phyloP scores from a whole-genome alignment of 2,329 filamentous ascomycete genomes.

The Cladophialophora exuberans region DNA sequence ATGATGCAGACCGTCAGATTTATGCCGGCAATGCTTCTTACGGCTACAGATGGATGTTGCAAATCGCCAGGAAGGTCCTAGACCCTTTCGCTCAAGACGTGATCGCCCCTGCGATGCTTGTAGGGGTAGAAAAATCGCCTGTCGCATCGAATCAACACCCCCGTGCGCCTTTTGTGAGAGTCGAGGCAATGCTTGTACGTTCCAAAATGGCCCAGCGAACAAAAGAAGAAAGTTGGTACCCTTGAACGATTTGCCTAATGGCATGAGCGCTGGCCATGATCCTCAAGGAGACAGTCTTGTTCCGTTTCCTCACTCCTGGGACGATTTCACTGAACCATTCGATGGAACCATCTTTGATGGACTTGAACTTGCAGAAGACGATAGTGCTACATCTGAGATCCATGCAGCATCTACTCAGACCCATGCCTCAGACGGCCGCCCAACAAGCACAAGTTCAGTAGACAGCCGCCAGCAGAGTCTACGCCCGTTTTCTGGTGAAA shows the following conservation, averaged over 20 bases:
- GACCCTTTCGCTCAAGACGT: conserved; percentile 22
- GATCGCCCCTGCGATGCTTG: conserved; percentile 22
- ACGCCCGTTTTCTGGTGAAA: not conserved
- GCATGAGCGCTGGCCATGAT: too few species aligned
- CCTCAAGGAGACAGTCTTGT: not conserved
- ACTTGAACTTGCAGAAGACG: conserved; percentile 15
- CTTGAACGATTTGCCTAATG: not conserved
- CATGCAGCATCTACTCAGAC: not conserved
- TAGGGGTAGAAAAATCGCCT: conserved; percentile 16
- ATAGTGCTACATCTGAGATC: conserved; percentile 2
- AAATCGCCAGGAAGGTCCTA: conserved; percentile 20
- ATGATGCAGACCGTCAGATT: not conserved
- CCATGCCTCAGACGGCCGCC: not conserved
- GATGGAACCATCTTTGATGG: conserved; percentile 15
- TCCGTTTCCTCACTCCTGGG: conserved; percentile 7
- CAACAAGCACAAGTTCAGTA: conserved; percentile 6
- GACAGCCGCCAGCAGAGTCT: not conserved
- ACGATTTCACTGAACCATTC: conserved; percentile 9
- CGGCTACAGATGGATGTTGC: conserved; percentile 3
- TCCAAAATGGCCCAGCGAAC: conserved; percentile 7
- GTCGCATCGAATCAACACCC: conserved; percentile 18
- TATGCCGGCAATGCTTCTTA: not conserved
- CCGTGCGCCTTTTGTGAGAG: conserved; percentile 19
- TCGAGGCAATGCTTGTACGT: conserved; percentile 17
- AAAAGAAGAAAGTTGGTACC: conserved; percentile 13